phyloP scores from a whole-genome alignment of 371 early-diverging fungal species.

The Synchytrium microbalum region DNA sequence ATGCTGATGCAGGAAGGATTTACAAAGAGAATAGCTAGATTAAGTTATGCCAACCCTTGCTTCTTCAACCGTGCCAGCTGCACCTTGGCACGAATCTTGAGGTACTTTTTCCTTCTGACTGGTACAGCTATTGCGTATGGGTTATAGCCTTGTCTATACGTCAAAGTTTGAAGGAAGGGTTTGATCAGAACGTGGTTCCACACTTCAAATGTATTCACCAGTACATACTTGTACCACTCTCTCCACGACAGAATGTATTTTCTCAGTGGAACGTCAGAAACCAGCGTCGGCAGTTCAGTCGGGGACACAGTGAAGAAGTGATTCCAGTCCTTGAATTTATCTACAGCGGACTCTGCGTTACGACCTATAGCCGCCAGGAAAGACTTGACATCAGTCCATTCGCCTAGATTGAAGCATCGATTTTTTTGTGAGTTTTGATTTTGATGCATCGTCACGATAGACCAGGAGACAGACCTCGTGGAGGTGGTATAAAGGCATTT shows the following conservation, averaged over 20 bases:
- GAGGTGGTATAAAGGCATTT: no score
- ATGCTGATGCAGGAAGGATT: no score
- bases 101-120: constrained; percentile 29
- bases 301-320: constrained; percentile 46
- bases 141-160: constrained; percentile 24
- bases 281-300: constrained; percentile 43
- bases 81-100: constrained; percentile 27
- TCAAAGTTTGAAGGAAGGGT: no score
- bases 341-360: constrained; percentile 32
- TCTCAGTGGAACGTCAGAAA: constrained; percentile 32
- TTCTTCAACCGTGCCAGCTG: constrained; percentile 28
- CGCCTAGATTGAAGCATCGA: background rate
- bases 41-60: constrained; percentile 26
- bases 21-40: no score
- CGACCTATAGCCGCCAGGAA: constrained; percentile 52
- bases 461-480: background rate
- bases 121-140: constrained; percentile 24
- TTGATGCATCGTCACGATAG: no score
- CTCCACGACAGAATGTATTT: constrained; percentile 37
- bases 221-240: constrained; percentile 22
- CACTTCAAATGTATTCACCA: background rate
- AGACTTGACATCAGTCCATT: background rate
- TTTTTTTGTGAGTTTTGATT: no score
- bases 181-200: no score
- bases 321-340: constrained; percentile 53